Base-by-base conservation (phyloP, 2,329 filamentous ascomycete genomes). In the Colletotrichum godetiae region DNA sequence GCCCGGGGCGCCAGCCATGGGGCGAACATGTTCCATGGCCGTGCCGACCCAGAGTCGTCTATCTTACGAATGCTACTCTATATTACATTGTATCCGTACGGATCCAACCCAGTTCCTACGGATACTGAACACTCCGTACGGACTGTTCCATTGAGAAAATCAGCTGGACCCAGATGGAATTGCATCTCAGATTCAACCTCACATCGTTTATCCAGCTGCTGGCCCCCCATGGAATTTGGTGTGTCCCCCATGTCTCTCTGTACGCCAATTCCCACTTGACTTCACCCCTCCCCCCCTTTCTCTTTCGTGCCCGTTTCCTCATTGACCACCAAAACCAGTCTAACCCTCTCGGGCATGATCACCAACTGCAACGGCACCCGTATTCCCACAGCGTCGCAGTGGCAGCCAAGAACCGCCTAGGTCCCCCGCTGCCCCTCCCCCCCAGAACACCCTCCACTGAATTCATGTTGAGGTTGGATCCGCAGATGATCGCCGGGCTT, bases 161-260 rank as follows among this genome's bases (percentile, higher is more conserved):
- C 31, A 27, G 6, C 27, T 8, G 12, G 13, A 37, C 68, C 68
- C 46, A 24, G 57, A 42, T 19, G 49, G 56, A 67, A 57, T 60
- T 31, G 63, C 56, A 72, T 62, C 68, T 62, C 42, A 68, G 66
- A 72, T 72, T 57, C 59, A 55, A 58, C 69, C 64, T 61, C 68
- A 37, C 65, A 63, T 57, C n/a, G 11, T 56, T 46, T 63, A 27
- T n/a, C 49, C 42, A 49, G 42, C 42, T 49, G 42, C n/a, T 37
- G 27, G n/a, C 22, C 33, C 27, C 64, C 55, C 64, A n/a, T 59
- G 11, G 19, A 13, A 59, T 37, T 52, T 27, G 61, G 46, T 27
- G 13, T 35, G 29, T 12, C 60, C 52, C 31, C 22, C 61, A 64
- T 64, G 49, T 35, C 37, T 35, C 37, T 59, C n/a, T 59, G 52